Evolutionary conservation across 441 rosid species (phyloP).

Genomic region (Euphorbia schlechtendalii): DNA sequence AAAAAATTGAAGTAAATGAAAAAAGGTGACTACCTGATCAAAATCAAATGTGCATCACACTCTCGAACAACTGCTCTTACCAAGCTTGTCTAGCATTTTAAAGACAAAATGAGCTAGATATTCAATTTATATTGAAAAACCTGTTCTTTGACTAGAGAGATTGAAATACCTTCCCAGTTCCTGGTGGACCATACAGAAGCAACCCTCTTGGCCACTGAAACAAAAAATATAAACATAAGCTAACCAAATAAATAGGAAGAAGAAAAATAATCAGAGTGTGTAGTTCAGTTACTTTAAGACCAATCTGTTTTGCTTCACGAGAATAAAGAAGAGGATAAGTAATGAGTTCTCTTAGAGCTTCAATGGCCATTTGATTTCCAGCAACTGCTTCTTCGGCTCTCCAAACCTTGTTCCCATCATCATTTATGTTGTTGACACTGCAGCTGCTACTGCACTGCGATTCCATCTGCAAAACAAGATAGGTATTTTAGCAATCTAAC

Average conservation of each 20-base stretch:
- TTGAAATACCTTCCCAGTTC: conserved; percentile 65
- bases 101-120: conserved; percentile 11
- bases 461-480: conserved; percentile 11
- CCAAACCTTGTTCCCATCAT: conserved; percentile 24
- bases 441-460: conserved; percentile 16
- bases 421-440: conserved; percentile 4
- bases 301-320: conserved; percentile 62
- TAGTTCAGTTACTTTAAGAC: conserved; percentile 50
- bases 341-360: conserved; percentile 77
- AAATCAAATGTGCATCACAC: conserved; percentile 65
- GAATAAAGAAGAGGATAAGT: conserved; percentile 60
- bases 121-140: background rate
- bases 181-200: conserved; percentile 81
- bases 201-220: conserved; percentile 80
- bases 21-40: conserved; percentile 51
- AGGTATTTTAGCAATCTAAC: background rate
- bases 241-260: background rate
- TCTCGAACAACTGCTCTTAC: conserved; percentile 87
- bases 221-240: background rate
- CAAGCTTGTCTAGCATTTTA: conserved; percentile 65
- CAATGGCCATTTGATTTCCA: conserved; percentile 67
- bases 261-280: background rate
- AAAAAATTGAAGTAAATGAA: background rate
- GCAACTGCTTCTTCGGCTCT: conserved; percentile 70
- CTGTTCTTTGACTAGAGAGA: background rate